phyloP scores from a whole-genome alignment of 768 basidiomycete genomes.

The Leccinum olivaceopallidum region DNA sequence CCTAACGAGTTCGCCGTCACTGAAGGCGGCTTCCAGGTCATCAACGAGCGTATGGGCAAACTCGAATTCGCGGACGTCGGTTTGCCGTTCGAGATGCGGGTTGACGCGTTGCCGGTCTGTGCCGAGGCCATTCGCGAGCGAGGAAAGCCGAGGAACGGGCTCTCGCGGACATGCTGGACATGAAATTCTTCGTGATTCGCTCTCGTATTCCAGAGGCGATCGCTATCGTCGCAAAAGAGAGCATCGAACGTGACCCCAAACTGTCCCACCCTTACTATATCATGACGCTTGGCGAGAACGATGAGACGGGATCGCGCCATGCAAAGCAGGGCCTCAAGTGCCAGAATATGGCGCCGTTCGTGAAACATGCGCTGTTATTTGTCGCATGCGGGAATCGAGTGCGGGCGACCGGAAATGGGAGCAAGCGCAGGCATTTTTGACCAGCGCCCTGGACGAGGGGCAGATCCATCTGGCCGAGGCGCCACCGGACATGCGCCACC shows the following conservation, averaged over 20 bases:
- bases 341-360: slow-evolving; percentile 52
- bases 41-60: slow-evolving; percentile 44
- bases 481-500: slow-evolving; percentile 60
- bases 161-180: slow-evolving; percentile 60
- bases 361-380: slow-evolving; percentile 55
- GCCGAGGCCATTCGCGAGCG: slow-evolving; percentile 51
- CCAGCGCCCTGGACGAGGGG: slow-evolving; percentile 59
- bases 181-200: slow-evolving; percentile 55
- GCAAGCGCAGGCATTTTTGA: slow-evolving; percentile 61
- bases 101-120: slow-evolving; percentile 57
- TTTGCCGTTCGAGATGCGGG: slow-evolving; percentile 58
- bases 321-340: slow-evolving; percentile 68
- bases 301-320: slow-evolving; percentile 49
- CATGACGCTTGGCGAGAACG: slow-evolving; percentile 49
- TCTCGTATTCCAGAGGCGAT: slow-evolving; percentile 49
- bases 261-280: slow-evolving; percentile 63
- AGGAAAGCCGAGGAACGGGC: slow-evolving; percentile 45
- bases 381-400: slow-evolving; percentile 42
- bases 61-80: slow-evolving; percentile 44
- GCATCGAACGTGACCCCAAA: slow-evolving; percentile 52
- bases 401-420: slow-evolving; percentile 47
- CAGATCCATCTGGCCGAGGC: slow-evolving; percentile 53
- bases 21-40: slow-evolving; percentile 50
- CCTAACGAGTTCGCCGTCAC: slow-evolving; percentile 59
- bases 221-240: slow-evolving; percentile 42